A percentile compares a stretch with the other conserved stretches of the same genome.
Evolutionary conservation across 2,329 filamentous ascomycete genomes (phyloP).

Genomic region (Sporothrix variecibatus): DNA sequence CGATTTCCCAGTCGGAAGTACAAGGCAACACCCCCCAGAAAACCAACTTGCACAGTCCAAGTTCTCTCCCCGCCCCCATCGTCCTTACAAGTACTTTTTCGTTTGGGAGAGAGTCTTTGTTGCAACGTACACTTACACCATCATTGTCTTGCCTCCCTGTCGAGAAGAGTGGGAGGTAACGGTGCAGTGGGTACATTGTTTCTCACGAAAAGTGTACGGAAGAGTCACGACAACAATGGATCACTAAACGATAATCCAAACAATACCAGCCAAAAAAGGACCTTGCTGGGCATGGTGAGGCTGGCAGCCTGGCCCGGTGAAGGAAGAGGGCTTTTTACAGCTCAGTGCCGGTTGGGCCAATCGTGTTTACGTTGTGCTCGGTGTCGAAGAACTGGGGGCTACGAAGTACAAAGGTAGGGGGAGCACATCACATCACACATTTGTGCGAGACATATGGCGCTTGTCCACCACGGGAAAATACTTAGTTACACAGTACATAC

Average conservation of each 20-base stretch:
- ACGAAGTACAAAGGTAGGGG: background rate
- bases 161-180: slow-evolving; percentile 1
- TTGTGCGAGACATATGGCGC: slow-evolving; percentile 6
- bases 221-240: background rate
- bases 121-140: background rate
- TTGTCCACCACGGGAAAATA: background rate
- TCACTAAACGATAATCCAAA: background rate
- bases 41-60: background rate
- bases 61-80: background rate
- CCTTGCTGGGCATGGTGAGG: slow-evolving; percentile 22
- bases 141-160: background rate
- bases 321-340: background rate
- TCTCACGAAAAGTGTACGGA: background rate
- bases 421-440: background rate
- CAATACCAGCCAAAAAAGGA: background rate
- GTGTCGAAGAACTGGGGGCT: slow-evolving; percentile 9
- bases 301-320: slow-evolving; percentile 28
- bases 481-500: background rate
- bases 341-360: background rate
- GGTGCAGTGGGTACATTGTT: background rate
- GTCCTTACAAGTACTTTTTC: background rate
- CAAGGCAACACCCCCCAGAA: background rate
- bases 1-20: slow-evolving; percentile 20
- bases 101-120: background rate
- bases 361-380: slow-evolving; percentile 15